phyloP scores from a whole-genome alignment of 352 stramenopile genomes.

The Pythium phragmitis region DNA sequence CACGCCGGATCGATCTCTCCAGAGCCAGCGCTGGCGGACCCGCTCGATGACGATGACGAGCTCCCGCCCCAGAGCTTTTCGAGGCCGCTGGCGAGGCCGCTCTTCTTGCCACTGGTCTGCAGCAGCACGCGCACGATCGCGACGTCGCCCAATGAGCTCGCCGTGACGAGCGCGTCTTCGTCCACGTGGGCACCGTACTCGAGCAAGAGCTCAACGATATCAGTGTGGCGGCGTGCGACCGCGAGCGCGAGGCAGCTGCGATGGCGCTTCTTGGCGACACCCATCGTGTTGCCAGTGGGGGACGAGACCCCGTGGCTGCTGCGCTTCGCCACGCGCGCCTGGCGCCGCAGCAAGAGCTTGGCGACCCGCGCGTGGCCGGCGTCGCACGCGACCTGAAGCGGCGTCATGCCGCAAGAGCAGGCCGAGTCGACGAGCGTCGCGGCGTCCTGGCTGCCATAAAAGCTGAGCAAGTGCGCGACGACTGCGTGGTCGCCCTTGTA shows the following conservation, averaged over 20 bases:
- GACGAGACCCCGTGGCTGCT: not conserved
- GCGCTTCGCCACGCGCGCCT: slow-evolving; percentile 53
- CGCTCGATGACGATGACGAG: not conserved
- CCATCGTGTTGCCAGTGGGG: not conserved
- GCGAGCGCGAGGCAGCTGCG: slow-evolving; percentile 56
- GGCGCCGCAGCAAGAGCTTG: slow-evolving; percentile 59
- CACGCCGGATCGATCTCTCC: slow-evolving; percentile 34
- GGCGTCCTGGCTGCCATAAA: slow-evolving; percentile 56
- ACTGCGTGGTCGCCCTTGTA: slow-evolving; percentile 54
- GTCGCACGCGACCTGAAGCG: slow-evolving; percentile 68
- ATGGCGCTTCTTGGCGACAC: slow-evolving; percentile 36
- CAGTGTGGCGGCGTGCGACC: slow-evolving; percentile 37
- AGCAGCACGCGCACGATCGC: slow-evolving; percentile 44
- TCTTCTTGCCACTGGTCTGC: slow-evolving; percentile 25
- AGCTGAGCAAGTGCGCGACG: slow-evolving; percentile 72
- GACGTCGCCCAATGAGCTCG: slow-evolving; percentile 38
- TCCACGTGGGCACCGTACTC: slow-evolving; percentile 59
- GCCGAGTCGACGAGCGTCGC: slow-evolving; percentile 66
- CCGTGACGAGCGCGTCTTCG: slow-evolving; percentile 55
- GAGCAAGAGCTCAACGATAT: slow-evolving; percentile 59
- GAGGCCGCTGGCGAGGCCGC: slow-evolving; percentile 21
- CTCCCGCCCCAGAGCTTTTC: slow-evolving; percentile 14
- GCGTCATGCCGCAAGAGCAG: slow-evolving; percentile 67
- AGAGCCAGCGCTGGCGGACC: slow-evolving; percentile 14
- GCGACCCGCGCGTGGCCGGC: slow-evolving; percentile 49